phyloP scores from a whole-genome alignment of 176 grass and related monocot species.

The Lolium perenne region DNA sequence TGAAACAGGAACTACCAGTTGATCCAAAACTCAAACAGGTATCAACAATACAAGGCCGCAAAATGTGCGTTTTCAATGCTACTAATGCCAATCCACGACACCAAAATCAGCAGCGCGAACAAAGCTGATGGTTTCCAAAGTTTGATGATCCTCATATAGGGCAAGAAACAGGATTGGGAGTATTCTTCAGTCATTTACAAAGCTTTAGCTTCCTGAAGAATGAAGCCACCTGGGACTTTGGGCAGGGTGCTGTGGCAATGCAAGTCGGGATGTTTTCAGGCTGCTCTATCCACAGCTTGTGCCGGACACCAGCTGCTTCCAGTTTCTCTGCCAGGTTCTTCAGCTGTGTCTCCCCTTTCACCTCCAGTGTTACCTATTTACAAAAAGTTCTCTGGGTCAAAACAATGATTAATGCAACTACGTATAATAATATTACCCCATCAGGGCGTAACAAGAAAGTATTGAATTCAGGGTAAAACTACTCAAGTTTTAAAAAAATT shows the following conservation, averaged over 20 bases:
- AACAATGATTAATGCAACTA: neutral
- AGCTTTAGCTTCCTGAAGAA: slow-evolving; percentile 98
- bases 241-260: slow-evolving; percentile 77
- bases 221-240: slow-evolving; percentile 68
- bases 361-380: slow-evolving; percentile 80
- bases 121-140: neutral
- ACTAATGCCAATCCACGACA: neutral
- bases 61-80: neutral
- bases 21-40: neutral
- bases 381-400: neutral
- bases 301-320: slow-evolving; percentile 50
- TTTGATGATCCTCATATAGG: neutral
- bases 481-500: neutral
- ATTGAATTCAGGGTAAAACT: neutral
- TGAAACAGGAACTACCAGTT: neutral
- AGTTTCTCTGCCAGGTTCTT: slow-evolving; percentile 82
- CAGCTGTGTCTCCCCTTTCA: slow-evolving; percentile 87
- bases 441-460: neutral
- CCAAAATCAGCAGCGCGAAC: neutral
- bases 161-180: slow-evolving; percentile 5
- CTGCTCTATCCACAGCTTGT: slow-evolving; percentile 92
- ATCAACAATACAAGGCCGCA: neutral
- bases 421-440: neutral
- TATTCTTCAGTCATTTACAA: slow-evolving; percentile 62
- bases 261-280: slow-evolving; percentile 85